Base-by-base conservation (phyloP, 2,329 filamentous ascomycete genomes). In the Sordariomycetes sp. region DNA sequence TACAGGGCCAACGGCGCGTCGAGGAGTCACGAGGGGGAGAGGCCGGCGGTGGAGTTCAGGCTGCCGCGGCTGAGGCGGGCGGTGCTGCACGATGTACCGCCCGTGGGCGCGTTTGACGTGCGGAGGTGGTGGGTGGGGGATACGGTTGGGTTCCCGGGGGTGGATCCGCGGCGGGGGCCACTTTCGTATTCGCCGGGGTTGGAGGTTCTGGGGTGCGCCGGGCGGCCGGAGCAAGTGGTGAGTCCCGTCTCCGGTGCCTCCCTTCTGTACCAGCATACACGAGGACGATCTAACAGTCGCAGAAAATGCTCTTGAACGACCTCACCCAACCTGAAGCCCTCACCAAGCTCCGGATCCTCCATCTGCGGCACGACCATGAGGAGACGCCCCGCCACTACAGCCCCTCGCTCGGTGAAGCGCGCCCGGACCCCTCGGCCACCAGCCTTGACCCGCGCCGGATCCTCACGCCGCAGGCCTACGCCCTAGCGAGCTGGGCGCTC, bases 391-490 rank as follows among this genome's bases (percentile, higher is more conserved):
- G 32, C 1, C 52, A 39, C 48, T 42, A 42, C 32, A 56, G 48
- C 55, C 55, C 34, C 48, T 48, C 55, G 17, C 35, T 52, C 25
- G 55, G 55, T 20, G 10, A 52, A 32, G 24, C 54, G 7, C 12
- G 24, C 39, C 42, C 7, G 8, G 28, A 50, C 25, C 13, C 13
- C 3, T 20, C 22, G 17, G 28, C 15, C 22, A 6, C 12, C 8
- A 42, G 17, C 28, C 5, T 17, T 2, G 13, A 35, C n/a, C 28
- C 39, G 7, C n/a, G 45, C 25, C 22, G 32, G 20, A 35, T 50
- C 10, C 55, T 56, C 45, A 56, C 55, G 48, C 45, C 28, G 28
- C 12, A 52, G 28, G 35, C 39, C 48, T 52, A 56, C 55, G 48
- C 52, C 15, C 25, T 52, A 20, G 45, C 34, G n/a, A 56, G 12